These are phyloP conservation scores for Aspergillus vadensis DNA, from an alignment of 2,329 filamentous ascomycete genomes.

Conservation along the genomic window DNA sequence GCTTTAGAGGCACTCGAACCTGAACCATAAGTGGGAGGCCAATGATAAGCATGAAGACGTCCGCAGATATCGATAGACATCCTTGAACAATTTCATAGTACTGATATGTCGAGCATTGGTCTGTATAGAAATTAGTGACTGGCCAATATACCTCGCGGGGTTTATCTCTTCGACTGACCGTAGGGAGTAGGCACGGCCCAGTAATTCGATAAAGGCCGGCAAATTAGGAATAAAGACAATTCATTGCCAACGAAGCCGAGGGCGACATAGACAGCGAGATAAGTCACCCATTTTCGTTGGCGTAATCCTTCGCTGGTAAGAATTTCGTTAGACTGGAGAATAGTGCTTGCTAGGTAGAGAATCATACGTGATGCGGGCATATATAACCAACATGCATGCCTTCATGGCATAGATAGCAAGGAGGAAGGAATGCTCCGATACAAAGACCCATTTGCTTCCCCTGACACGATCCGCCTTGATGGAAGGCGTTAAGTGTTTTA, in stretches of 20 bases:
- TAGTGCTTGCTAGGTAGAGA: background rate
- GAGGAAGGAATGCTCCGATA: conserved; percentile 64
- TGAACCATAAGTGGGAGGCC: conserved; percentile 47
- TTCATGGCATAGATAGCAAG: conserved; percentile 57
- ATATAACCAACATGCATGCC: conserved; percentile 56
- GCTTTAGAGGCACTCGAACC: conserved; percentile 43
- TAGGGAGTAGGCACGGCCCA: conserved; percentile 53
- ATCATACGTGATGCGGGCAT: conserved; percentile 52
- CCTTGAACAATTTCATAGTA: conserved; percentile 51
- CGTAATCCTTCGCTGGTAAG: conserved; percentile 32
- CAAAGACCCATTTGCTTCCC: conserved; percentile 65
- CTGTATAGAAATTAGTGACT: conserved; percentile 20
- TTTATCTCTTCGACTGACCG: conserved; percentile 25
- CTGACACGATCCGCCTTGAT: conserved; percentile 47
- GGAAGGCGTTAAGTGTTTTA: conserved; percentile 48
- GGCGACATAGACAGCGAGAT: conserved; percentile 46
- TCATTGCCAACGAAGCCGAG: conserved; percentile 53
- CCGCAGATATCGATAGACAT: conserved; percentile 49
- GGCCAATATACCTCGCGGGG: background rate
- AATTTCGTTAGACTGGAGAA: background rate
- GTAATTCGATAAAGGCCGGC: conserved; percentile 53
- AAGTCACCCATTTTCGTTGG: conserved; percentile 41
- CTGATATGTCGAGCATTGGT: conserved; percentile 48
- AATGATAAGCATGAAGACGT: conserved; percentile 47
- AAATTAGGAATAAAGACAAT: conserved; percentile 54